phyloP scores from a whole-genome alignment of 2,329 filamentous ascomycete genomes.

The Sporothrix variecibatus region DNA sequence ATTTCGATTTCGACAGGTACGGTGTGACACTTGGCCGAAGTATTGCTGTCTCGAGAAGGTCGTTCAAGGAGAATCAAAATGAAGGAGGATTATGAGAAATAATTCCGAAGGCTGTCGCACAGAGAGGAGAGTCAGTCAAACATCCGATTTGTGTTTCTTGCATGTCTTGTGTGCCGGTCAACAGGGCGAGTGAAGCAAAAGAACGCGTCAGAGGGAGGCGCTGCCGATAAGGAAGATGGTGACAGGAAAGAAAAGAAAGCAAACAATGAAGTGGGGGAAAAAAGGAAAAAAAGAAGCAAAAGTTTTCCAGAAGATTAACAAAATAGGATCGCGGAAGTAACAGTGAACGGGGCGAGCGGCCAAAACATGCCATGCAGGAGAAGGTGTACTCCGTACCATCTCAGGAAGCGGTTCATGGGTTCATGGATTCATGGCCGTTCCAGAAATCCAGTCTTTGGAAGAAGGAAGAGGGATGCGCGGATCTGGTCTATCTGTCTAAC shows the following conservation, averaged over 20 bases:
- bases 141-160: conserved; percentile 18
- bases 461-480: neutral
- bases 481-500: neutral
- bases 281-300: neutral
- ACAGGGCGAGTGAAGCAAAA: conserved; percentile 9
- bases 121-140: conserved; percentile 25
- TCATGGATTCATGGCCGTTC: neutral
- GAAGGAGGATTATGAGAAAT: neutral
- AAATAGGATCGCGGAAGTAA: neutral
- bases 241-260: neutral
- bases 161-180: neutral
- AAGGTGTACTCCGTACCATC: conserved; percentile 6
- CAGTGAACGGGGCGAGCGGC: neutral
- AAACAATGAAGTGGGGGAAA: no score
- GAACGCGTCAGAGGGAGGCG: neutral
- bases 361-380: neutral
- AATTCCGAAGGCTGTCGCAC: conserved; percentile 25
- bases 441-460: conserved; percentile 6
- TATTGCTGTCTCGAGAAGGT: conserved; percentile 21
- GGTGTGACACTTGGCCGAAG: conserved; percentile 23
- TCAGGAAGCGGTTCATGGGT: neutral
- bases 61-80: neutral
- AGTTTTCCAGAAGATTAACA: neutral
- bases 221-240: neutral
- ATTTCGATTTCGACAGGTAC: conserved; percentile 8